Base-by-base conservation (phyloP, 805 yeast species). In the Candida sphagnicola region DNA sequence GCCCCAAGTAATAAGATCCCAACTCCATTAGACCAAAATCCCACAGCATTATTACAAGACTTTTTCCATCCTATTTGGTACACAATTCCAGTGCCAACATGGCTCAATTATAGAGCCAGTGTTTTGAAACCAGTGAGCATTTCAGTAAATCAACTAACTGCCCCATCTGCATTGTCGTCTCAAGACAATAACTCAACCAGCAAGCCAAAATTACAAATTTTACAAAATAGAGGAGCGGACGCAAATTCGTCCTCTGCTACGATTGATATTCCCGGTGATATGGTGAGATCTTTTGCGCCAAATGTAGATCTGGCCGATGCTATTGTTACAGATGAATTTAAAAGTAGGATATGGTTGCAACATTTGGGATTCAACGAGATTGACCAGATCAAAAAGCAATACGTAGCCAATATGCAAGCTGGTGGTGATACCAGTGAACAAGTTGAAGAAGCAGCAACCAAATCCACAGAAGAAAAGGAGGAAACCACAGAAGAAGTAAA, bases 61-160 rank as follows among this genome's bases (percentile, higher is more conserved):
- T 68, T 66, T 49, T 64, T 67, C 50, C 70, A 66, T 42, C 70
- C 72, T 4, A 67, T 62, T 35, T 68, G 74, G 74, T 68, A 67
- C 36, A 67, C 71, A 11, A 57, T 68, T 18, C 61, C 61, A 10
- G 54, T 62, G 8, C 72, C 73, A n/a, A 62, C 60, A 24, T 68
- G 74, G 74, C 51, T 68, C 39, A 52, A 47, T 14, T 68, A 68
- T 40, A 61, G 54, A 23, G 47, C 56, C 10, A 51, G 40, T 14
- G 19, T 37, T 2, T 40, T 48, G 30, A 49, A 47, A 34, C 61
- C 70, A n/a, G 56, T 57, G 0, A 38, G 13, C 28, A 8, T 34
- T 10, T 26, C 38, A 12, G 32, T 36, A 4, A 33, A 37, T 16
- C 34, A 25, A 28, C 34, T 28, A 6, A 8, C 34, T 12, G 35